Evolutionary conservation across 352 stramenopile genomes (phyloP).

Genomic region (Globisporangium paddicum): DNA sequence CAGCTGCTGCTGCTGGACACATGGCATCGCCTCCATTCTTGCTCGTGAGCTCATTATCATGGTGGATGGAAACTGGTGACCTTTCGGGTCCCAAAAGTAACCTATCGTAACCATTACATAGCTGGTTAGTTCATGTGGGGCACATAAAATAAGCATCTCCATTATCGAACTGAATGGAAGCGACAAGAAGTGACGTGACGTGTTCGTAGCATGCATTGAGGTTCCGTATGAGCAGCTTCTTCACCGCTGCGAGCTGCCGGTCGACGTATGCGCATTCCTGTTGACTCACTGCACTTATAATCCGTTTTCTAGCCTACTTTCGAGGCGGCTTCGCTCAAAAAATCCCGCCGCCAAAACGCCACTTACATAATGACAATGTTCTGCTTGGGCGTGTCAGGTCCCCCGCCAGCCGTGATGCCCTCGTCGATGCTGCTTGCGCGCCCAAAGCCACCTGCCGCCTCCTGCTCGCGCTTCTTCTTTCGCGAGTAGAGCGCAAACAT

Average conservation of each 20-base stretch:
- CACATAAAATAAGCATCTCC: too few relatives aligned
- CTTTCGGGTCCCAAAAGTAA: background rate
- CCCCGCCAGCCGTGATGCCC: slow-evolving; percentile 20
- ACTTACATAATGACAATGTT: slow-evolving; percentile 79
- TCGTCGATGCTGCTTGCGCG: slow-evolving; percentile 32
- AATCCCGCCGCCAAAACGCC: background rate
- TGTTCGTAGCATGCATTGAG: background rate
- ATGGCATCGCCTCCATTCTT: background rate
- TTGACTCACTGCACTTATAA: slow-evolving; percentile 5
- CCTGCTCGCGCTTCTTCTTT: slow-evolving; percentile 63
- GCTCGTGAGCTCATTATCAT: background rate
- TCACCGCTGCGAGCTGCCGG: background rate
- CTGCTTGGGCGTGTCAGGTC: slow-evolving; percentile 61
- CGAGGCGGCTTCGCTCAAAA: background rate
- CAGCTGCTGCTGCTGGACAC: background rate
- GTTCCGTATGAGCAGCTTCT: background rate
- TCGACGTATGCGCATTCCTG: background rate
- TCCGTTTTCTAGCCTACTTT: slow-evolving; percentile 7
- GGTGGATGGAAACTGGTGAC: background rate
- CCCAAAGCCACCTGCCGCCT: slow-evolving; percentile 43
- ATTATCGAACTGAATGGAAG: background rate
- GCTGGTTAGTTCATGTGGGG: background rate
- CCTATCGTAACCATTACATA: background rate
- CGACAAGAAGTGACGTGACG: background rate
- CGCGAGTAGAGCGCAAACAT: slow-evolving; percentile 71